Percentiles rank a stretch among this genome's conserved stretches.
These are phyloP conservation scores for Pulveroboletus sp. DNA, from an alignment of 768 basidiomycete species.

Conservation along the genomic window DNA sequence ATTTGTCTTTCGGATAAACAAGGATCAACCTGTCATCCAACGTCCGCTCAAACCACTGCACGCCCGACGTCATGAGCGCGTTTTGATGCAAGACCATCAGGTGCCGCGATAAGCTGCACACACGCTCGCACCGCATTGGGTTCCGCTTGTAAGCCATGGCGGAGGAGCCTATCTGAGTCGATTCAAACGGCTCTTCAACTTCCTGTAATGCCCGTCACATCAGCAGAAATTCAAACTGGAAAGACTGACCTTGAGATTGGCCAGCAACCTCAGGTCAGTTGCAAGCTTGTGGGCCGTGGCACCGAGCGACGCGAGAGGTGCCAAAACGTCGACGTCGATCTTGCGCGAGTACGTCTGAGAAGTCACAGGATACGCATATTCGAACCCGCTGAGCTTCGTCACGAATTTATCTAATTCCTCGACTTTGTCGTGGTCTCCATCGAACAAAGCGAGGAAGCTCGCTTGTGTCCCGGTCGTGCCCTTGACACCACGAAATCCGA, in stretches of 20 bases:
- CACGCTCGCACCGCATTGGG: conserved; percentile 97
- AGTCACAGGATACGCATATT: conserved; percentile 94
- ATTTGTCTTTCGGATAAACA: background rate
- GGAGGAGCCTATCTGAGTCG: conserved; percentile 94
- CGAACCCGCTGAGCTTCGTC: conserved; percentile 87
- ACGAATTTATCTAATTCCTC: conserved; percentile 85
- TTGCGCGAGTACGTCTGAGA: conserved; percentile 99
- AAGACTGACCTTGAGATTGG: conserved; percentile 75
- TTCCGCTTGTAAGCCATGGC: conserved; percentile 99
- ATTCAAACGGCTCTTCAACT: conserved; percentile 98
- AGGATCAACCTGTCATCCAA: conserved; percentile 80
- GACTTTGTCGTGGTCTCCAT: conserved; percentile 94
- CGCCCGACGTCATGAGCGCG: conserved; percentile 88
- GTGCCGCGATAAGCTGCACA: conserved; percentile 94
- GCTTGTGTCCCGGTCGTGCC: conserved; percentile 99
- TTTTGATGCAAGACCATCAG: conserved; percentile 96
- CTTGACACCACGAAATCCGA: conserved; percentile 97
- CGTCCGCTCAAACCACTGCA: conserved; percentile 99
- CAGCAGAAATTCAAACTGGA: background rate
- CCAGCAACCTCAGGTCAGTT: conserved; percentile 90
- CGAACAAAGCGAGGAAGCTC: conserved; percentile 89
- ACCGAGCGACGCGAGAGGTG: conserved; percentile 84
- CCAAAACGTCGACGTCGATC: conserved; percentile 90
- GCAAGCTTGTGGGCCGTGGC: conserved; percentile 98
- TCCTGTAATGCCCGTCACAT: conserved; percentile 46